Evolutionary conservation across 108 stramenopile species (phyloP), one percentile per base, ranked within the genome.

Genomic region (Skeletonema costatum): DNA sequence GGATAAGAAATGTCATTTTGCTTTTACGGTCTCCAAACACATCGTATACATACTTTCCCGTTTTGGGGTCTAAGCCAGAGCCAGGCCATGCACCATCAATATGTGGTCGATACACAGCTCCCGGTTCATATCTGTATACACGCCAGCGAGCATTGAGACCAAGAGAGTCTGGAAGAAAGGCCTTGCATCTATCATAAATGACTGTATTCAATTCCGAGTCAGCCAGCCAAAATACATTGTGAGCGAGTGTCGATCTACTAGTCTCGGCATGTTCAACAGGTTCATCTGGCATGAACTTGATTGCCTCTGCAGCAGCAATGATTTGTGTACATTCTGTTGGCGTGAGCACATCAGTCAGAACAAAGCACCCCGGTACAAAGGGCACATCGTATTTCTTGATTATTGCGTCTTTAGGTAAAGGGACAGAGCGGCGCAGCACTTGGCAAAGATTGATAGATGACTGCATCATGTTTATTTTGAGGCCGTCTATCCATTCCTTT

Each of bases 1-100:
- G 87, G 31, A 91, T 80, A 56, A 91, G 63, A 75, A 87, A 88
- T 11, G 90, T 91, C 46, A 66, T 65, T 32, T 61, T 64, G 19
- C 64, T 68, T 60, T 66, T 70, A 29, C 46, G 66, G n/a, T 56
- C 67, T 29, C 76, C 64, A 60, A 25, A 68, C 31, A 74, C 50
- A 68, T 87, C 84, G 14, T 66, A 62, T 17, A 74, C 51, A 76
- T 84, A 84, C 39, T 80, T 50, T 64, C 83, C 80, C 11, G 44
- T 46, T 46, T 85, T 56, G 5, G 36, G 38, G 71, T 75, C 80
- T 10, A 87, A 66, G 3, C 80, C 76, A 35, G 78, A 78, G 21
- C 48, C 76, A 11, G 88, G 86, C 90, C 90, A 91, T 10, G 85
- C 78, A 32, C 90, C 90, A 80, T 91, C 90, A 11, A 89, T 82